phyloP scores from a whole-genome alignment of 345 rosid species.

The Dipteronia dyeriana region DNA sequence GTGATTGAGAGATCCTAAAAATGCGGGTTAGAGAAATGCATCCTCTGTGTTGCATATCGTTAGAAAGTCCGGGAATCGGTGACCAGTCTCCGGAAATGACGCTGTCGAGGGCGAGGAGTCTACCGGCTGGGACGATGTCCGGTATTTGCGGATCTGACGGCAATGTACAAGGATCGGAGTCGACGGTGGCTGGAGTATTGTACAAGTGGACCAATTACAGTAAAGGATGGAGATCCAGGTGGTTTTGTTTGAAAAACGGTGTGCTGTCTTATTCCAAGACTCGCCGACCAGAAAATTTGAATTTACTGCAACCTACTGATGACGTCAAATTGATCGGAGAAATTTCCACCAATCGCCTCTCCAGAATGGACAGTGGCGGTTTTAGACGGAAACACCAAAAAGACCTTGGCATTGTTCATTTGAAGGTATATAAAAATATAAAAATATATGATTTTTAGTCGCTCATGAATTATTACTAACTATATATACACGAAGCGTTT shows the following conservation, averaged over 20 bases:
- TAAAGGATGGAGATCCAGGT: conserved; percentile 98
- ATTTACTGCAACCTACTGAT: conserved; percentile 42
- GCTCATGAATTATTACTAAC: not conserved
- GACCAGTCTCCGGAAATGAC: conserved; percentile 62
- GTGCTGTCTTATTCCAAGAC: conserved; percentile 81
- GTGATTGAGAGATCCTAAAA: conserved; percentile 37
- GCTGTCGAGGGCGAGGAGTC: conserved; percentile 59
- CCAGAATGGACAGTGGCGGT: conserved; percentile 57
- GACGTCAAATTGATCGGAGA: conserved; percentile 84
- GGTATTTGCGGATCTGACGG: conserved; percentile 47
- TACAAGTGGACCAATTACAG: conserved; percentile 98
- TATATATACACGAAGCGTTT: not conserved
- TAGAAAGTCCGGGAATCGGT: conserved; percentile 69
- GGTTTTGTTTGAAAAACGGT: conserved; percentile 82
- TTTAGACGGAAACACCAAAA: conserved; percentile 62
- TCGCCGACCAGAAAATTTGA: conserved; percentile 65
- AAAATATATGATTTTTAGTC: not conserved
- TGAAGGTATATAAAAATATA: conserved; percentile 51
- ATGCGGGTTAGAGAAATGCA: conserved; percentile 96
- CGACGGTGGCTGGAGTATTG: conserved; percentile 77
- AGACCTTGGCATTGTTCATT: conserved; percentile 78
- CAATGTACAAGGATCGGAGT: conserved; percentile 56
- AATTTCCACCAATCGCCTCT: conserved; percentile 51
- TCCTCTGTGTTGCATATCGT: conserved; percentile 87
- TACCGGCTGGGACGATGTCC: conserved; percentile 49